Evolutionary conservation across 2,329 filamentous ascomycete species (phyloP), one percentile per base, ranked within the genome.

Genomic region (Orbilia blumenaviensis): DNA sequence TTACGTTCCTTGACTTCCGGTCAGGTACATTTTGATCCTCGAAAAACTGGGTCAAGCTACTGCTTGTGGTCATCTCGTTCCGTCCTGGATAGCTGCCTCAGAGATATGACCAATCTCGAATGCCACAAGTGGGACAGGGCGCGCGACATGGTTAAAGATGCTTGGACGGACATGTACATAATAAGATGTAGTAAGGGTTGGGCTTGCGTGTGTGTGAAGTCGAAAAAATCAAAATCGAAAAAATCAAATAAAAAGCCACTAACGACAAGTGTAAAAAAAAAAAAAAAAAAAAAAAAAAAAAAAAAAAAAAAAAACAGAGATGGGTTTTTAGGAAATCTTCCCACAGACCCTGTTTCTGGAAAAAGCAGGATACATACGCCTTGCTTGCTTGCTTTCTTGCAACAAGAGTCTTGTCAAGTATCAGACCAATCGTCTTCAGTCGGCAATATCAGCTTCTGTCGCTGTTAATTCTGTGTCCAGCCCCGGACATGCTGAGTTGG

Each of bases 401-500:
- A 67, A 67, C 52, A 34, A 27, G 29, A 44, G 52, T 67, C 46
- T 58, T 68, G 27, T 46, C 29, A 14, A 68, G 41, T 50, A 58
- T 68, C 52, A 60, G 68, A 36, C 68, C 62, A 63, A 75, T 75
- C 63, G 63, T 29, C 56, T 54, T 63, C 29, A 46, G 71, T 75
- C 71, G 63, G 68, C 69, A 74, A 61, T 52, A 32, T 67, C 62
- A 62, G 69, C 62, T 44, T n/a, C n/a, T 42, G 50, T 52, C 34
- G 18, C n/a, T 63, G 38, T 42, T 23, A 36, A 44, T 61, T 74
- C 50, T 56, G 52, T 62, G 62, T 46, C 71, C 63, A 48, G 62
- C 44, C 34, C 44, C 64, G 54, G 63, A 66, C 52, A 67, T 68
- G 56, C 62, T 75, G 71, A 75, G 71, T 75, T 75, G 71, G 71